Conservation (phyloP, 495 filamentous ascomycete species). For the Penicillium longicatenatum region DNA sequence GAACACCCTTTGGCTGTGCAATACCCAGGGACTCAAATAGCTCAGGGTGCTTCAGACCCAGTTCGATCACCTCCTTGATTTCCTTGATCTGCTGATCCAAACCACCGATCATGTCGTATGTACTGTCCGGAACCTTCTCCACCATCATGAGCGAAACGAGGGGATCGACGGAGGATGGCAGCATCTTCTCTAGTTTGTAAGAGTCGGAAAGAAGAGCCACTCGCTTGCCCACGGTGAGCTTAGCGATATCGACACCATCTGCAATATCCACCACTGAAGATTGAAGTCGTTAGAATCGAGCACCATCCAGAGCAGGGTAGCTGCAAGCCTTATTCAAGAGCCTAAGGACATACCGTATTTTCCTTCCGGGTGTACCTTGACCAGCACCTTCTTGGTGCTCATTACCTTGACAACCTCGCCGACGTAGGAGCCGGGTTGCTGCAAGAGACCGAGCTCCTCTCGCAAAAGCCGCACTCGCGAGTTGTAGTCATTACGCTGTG, state of each 20-base stretch:
- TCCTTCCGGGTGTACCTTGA: slow-evolving; percentile 98
- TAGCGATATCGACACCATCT: slow-evolving; percentile 89
- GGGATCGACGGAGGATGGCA: slow-evolving; percentile 95
- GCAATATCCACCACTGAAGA: slow-evolving; percentile 89
- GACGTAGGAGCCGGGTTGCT: slow-evolving; percentile 97
- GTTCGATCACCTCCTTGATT: slow-evolving; percentile 99
- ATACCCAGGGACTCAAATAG: slow-evolving; percentile 98
- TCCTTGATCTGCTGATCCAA: slow-evolving; percentile 99
- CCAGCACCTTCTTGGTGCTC: slow-evolving; percentile 98
- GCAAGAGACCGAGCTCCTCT: slow-evolving; percentile 93
- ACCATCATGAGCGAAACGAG: slow-evolving; percentile 99
- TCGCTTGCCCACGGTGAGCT: slow-evolving; percentile 96
- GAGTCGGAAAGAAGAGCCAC: slow-evolving; percentile 94
- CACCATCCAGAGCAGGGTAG: slow-evolving; percentile 1
- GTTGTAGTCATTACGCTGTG: slow-evolving; percentile 99
- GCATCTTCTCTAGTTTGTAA: slow-evolving; percentile 98
- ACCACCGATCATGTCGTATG: slow-evolving; percentile 99
- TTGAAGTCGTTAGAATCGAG: slow-evolving; percentile 12
- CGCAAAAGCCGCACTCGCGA: slow-evolving; percentile 92
- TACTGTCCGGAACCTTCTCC: slow-evolving; percentile 98
- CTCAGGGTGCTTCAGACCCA: slow-evolving; percentile 96
- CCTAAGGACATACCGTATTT: slow-evolving; percentile 82
- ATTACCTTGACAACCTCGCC: slow-evolving; percentile 99
- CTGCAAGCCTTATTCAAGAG: background rate
- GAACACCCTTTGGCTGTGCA: slow-evolving; percentile 95